Base-by-base conservation (phyloP, 805 yeast species). In the Cyberlindnera subsufficiens region DNA sequence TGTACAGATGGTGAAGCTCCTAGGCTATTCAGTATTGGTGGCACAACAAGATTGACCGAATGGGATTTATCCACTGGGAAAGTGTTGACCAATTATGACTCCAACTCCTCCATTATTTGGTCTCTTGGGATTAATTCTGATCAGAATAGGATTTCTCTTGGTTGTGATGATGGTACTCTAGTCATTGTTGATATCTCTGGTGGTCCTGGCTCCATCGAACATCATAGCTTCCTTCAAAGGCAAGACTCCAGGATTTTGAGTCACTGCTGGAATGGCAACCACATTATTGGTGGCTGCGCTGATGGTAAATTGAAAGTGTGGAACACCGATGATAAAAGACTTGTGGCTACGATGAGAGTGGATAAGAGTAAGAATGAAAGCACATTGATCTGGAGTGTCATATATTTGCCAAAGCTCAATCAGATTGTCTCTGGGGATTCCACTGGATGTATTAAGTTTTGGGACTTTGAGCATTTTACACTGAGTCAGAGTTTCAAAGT, bases 371-470 rank as follows among this genome's bases (percentile, higher is more conserved):
- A 82, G 56, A 77, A 77, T 30, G 96, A 86, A 59, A 80, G 93
- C 42, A 89, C 98, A 3, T 69, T 93, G 47, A 93, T 93, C 7
- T 93, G 99, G 99, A 73, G 88, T 30, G 80, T 93, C 1, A 53
- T 73, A 36, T 80, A 80, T 29, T 66, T 90, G 45, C 79, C 83
- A 5, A 60, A 68, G 34, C 74, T 75, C 39, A 71, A 77, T 42
- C 95, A 88, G 60, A 74, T 93, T 45, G 95, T 87, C n/a, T 80
- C 89, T 46, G 99, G 98, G 42, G 99, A 93, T 66, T 89, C 97
- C 6, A 91, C 97, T 1, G 99, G 99, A 2, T 74, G 86, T 8
- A 77, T 93, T 40, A 91, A 91, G 63, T 75, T 93, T 50, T 93
- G 99, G 99, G 96, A 91, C 56, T 70, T 83, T 49, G 74, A 77